Conservation (phyloP, 441 rosid genomes). For the Dalechampia spathulata region DNA sequence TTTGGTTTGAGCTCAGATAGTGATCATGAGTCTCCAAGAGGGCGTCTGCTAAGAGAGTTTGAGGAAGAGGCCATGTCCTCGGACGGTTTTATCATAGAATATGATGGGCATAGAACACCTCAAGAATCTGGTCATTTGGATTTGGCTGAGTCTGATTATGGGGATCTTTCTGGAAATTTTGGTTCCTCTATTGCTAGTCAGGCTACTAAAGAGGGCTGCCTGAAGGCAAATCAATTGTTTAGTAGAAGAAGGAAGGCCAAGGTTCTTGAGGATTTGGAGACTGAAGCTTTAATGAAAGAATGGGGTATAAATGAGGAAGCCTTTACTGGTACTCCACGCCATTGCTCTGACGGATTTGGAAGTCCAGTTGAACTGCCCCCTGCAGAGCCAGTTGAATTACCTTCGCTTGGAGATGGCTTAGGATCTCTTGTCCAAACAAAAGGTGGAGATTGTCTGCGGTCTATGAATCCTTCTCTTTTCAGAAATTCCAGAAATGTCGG, state of each 20-base stretch:
- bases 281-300: conserved; percentile 57
- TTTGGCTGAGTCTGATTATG: conserved; percentile 13
- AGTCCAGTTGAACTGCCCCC: conserved; percentile 63
- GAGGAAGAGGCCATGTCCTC: conserved; percentile 58
- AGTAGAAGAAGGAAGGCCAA: conserved; percentile 47
- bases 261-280: conserved; percentile 61
- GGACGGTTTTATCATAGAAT: conserved; percentile 38
- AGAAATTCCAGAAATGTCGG: conserved; percentile 36
- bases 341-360: conserved; percentile 66
- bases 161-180: conserved; percentile 31
- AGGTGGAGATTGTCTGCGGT: conserved; percentile 44
- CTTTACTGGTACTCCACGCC: conserved; percentile 38
- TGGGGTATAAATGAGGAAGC: conserved; percentile 60
- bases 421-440: conserved; percentile 36
- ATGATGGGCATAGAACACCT: conserved; percentile 26
- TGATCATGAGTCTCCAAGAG: conserved; percentile 86
- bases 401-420: conserved; percentile 43
- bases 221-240: conserved; percentile 24
- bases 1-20: conserved; percentile 39
- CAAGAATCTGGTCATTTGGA: conserved; percentile 16
- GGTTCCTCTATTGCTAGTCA: conserved; percentile 29
- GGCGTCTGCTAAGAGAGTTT: conserved; percentile 64
- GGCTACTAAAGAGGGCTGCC: conserved; percentile 31
- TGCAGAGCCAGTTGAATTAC: conserved; percentile 27
- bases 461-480: conserved; percentile 47